Evolutionary conservation across 2,329 filamentous ascomycete species (phyloP).

Genomic region (Microdochium trichocladiopsis): DNA sequence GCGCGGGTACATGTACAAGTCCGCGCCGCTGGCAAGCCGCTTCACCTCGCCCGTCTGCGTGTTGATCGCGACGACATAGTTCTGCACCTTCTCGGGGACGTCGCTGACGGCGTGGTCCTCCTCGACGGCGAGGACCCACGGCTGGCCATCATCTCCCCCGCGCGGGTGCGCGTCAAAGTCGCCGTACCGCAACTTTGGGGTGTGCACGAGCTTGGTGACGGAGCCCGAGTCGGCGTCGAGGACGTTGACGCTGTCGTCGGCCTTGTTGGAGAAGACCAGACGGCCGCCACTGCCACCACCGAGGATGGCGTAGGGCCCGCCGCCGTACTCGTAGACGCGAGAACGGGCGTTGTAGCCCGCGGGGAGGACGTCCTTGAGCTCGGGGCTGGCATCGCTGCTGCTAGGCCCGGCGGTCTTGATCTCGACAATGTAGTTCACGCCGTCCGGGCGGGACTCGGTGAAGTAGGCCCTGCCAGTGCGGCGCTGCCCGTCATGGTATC

Average conservation of each 20-base stretch:
- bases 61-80: slow-evolving; percentile 32
- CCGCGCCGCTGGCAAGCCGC: slow-evolving; percentile 32
- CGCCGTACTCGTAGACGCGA: slow-evolving; percentile 46
- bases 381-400: not conserved
- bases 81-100: slow-evolving; percentile 21
- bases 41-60: slow-evolving; percentile 30
- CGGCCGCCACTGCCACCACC: slow-evolving; percentile 24
- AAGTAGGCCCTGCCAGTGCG: slow-evolving; percentile 26
- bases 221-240: slow-evolving; percentile 28
- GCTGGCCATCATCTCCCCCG: slow-evolving; percentile 5
- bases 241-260: slow-evolving; percentile 32
- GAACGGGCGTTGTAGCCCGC: slow-evolving; percentile 33
- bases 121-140: slow-evolving; percentile 42
- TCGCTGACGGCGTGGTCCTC: slow-evolving; percentile 37
- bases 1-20: slow-evolving; percentile 45
- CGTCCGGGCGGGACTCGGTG: slow-evolving; percentile 28
- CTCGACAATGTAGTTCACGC: slow-evolving; percentile 36
- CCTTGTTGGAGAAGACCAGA: slow-evolving; percentile 38
- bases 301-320: slow-evolving; percentile 33
- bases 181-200: slow-evolving; percentile 31
- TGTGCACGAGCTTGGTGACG: slow-evolving; percentile 22
- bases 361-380: slow-evolving; percentile 32
- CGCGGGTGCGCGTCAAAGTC: slow-evolving; percentile 35
- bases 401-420: slow-evolving; percentile 14
- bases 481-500: not conserved